Percentiles rank a stretch among this genome's conserved stretches.
Evolutionary conservation across 352 stramenopile species (phyloP).

Genomic region (Pythium plurisporium): DNA sequence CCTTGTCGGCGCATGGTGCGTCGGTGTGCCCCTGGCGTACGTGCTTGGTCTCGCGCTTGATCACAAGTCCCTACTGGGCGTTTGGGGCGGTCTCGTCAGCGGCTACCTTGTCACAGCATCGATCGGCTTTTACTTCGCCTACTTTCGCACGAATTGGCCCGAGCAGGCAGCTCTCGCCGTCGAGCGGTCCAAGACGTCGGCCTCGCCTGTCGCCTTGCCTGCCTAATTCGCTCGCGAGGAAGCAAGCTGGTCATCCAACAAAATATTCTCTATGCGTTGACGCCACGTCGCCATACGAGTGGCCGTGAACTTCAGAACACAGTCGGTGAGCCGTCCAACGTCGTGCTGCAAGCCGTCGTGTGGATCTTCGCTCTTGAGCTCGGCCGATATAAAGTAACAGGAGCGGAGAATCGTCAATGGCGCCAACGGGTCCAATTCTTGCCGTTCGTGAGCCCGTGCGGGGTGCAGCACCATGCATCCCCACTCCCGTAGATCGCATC

Average conservation of each 20-base stretch:
- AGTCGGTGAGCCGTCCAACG: slow-evolving; percentile 13
- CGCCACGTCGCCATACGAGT: slow-evolving; percentile 2
- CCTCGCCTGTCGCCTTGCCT: not conserved
- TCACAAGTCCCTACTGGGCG: slow-evolving; percentile 41
- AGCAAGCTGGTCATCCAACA: slow-evolving; percentile 5
- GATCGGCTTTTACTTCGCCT: slow-evolving; percentile 62
- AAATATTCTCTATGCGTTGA: slow-evolving; percentile 16
- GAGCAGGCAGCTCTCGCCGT: not conserved
- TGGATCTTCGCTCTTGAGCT: slow-evolving; percentile 4
- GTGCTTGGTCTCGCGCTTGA: slow-evolving; percentile 45
- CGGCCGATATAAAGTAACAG: slow-evolving; percentile 13
- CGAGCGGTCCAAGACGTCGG: not conserved
- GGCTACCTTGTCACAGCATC: slow-evolving; percentile 72
- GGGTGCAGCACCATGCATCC: slow-evolving; percentile 27
- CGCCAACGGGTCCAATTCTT: not conserved
- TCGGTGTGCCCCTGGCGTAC: slow-evolving; percentile 71
- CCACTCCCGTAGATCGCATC: slow-evolving; percentile 3
- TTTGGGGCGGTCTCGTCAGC: slow-evolving; percentile 68
- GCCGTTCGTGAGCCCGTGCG: not conserved
- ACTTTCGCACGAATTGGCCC: slow-evolving; percentile 55
- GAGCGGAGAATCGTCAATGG: slow-evolving; percentile 2
- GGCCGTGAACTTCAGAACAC: not conserved
- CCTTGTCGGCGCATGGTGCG: slow-evolving; percentile 57
- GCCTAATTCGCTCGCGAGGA: not conserved
- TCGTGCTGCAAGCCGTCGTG: too few relatives aligned